Percentiles rank a stretch among this genome's conserved stretches.
Conservation (phyloP, 2,329 filamentous ascomycete species). For the Thielaviopsis ethacetica region DNA sequence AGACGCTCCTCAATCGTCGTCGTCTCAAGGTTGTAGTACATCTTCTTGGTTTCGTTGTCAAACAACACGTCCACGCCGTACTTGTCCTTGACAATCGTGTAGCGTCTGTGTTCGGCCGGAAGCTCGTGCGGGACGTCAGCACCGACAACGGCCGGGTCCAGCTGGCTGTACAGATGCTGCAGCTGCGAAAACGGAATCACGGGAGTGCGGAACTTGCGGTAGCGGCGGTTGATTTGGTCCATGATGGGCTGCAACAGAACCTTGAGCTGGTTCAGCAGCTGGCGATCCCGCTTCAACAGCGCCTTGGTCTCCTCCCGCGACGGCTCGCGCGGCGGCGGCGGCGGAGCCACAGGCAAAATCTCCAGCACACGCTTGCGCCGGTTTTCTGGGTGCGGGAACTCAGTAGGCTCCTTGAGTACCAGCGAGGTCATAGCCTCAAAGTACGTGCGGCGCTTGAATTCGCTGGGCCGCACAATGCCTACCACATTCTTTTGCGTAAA, state of each 20-base stretch:
- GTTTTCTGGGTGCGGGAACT: conserved; percentile 75
- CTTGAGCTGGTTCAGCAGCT: conserved; percentile 75
- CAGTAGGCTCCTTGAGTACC: conserved; percentile 59
- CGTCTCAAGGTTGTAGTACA: conserved; percentile 89
- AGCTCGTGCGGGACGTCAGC: conserved; percentile 33
- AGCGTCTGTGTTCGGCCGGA: conserved; percentile 49
- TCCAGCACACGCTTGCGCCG: conserved; percentile 77
- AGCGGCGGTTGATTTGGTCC: conserved; percentile 86
- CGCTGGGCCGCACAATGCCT: conserved; percentile 48
- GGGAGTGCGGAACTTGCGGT: conserved; percentile 72
- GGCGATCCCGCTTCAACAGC: conserved; percentile 67
- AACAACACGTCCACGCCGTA: conserved; percentile 61
- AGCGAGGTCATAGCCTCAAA: conserved; percentile 62
- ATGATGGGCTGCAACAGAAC: conserved; percentile 84
- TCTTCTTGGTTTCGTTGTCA: conserved; percentile 62
- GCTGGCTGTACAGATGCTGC: conserved; percentile 69
- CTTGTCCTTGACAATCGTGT: conserved; percentile 62
- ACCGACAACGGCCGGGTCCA: conserved; percentile 54
- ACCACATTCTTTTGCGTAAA: conserved; percentile 68
- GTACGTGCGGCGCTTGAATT: conserved; percentile 54
- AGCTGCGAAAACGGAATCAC: conserved; percentile 60
- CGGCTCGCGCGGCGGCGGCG: conserved; percentile 47
- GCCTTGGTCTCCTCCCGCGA: conserved; percentile 68
- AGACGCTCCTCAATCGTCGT: conserved; percentile 90
- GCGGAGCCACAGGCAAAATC: conserved; percentile 56